phyloP scores from a whole-genome alignment of 306 rosid genomes.

The Argentina anserina region DNA sequence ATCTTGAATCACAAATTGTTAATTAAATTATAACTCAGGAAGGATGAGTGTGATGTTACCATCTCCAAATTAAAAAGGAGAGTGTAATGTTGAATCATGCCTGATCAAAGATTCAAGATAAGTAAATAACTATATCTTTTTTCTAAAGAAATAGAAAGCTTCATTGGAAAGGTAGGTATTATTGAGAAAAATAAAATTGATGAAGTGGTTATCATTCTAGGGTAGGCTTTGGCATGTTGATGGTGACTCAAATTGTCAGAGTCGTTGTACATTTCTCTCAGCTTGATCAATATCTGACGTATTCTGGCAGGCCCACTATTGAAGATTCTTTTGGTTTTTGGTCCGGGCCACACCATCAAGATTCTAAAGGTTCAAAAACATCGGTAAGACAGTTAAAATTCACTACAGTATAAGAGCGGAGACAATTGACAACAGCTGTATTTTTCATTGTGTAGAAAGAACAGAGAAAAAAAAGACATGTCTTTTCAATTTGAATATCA shows the following conservation, averaged over 20 bases:
- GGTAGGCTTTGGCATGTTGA: not conserved
- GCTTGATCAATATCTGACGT: not conserved
- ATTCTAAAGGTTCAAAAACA: not conserved
- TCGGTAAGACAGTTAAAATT: not conserved
- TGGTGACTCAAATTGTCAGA: not conserved
- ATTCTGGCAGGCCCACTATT: not conserved
- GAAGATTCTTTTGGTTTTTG: constrained; percentile 8
- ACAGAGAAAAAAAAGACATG: too few species aligned
- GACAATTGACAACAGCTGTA: too few species aligned
- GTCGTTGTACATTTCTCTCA: not conserved
- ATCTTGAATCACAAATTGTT: too few species aligned
- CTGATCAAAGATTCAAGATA: too few species aligned
- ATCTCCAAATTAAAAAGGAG: too few species aligned
- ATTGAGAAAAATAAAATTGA: not conserved
- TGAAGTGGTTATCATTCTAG: not conserved
- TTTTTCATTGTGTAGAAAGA: too few species aligned
- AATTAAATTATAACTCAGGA: too few species aligned
- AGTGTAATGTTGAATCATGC: not conserved
- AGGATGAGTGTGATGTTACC: too few species aligned
- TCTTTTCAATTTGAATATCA: too few species aligned
- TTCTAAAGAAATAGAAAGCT: not conserved
- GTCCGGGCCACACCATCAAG: not conserved
- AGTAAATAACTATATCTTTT: not conserved
- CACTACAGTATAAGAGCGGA: too few species aligned
- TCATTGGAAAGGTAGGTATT: not conserved